Percentiles rank a stretch among this genome's conserved stretches.
Evolutionary conservation across 129 eudicot genomes (phyloP).

Genomic region (Lonicera japonica): DNA sequence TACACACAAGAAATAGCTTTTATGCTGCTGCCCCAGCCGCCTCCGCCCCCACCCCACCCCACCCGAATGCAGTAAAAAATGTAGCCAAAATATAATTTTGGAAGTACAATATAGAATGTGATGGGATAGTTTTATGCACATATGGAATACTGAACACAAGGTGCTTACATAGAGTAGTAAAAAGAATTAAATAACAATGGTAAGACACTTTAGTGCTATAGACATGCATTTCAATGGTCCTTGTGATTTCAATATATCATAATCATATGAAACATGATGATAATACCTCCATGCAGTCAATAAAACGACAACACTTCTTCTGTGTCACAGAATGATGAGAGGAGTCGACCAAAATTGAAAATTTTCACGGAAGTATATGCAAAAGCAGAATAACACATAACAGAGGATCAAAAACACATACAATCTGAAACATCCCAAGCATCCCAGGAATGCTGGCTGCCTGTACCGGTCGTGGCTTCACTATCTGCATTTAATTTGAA

Average conservation of each 20-base stretch:
- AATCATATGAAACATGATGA: neutral
- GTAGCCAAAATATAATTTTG: too few relatives aligned
- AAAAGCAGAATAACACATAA: neutral
- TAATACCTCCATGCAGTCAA: neutral
- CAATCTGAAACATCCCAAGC: slow-evolving; percentile 98
- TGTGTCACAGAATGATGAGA: neutral
- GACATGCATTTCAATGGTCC: too few relatives aligned
- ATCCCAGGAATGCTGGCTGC: slow-evolving; percentile 99
- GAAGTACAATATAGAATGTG: too few relatives aligned
- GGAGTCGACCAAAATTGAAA: neutral
- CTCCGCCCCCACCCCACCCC: too few relatives aligned
- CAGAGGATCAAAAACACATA: slow-evolving; percentile 24
- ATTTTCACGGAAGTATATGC: neutral
- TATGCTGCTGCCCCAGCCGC: too few relatives aligned
- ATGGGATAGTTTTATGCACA: too few relatives aligned
- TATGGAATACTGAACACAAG: too few relatives aligned
- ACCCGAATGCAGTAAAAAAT: too few relatives aligned
- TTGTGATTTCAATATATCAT: neutral
- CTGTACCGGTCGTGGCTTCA: slow-evolving; percentile 93
- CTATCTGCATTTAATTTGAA: slow-evolving; percentile 50
- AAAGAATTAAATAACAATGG: too few relatives aligned
- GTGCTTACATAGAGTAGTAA: too few relatives aligned
- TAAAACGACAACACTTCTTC: neutral
- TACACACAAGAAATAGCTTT: too few relatives aligned
- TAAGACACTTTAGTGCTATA: too few relatives aligned